A percentile compares a stretch with the other conserved stretches of the same genome.
Evolutionary conservation across 129 eudicot species (phyloP).

Genomic region (Artemisia argyi): DNA sequence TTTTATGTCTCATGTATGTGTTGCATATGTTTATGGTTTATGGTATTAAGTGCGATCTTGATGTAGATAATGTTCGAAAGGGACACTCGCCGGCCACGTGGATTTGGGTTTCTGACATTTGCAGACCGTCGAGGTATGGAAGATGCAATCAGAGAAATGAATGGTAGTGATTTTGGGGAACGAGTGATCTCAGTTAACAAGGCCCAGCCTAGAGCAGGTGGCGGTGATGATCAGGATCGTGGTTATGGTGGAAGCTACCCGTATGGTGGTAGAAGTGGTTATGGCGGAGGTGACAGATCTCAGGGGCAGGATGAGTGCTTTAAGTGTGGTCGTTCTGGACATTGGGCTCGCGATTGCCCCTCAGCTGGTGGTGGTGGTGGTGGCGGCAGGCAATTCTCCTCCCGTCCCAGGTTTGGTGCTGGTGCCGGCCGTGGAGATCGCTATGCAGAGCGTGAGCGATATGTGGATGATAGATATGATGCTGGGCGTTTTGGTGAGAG

Average conservation of each 20-base stretch:
- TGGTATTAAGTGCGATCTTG: constrained; percentile 26
- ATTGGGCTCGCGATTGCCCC: constrained; percentile 97
- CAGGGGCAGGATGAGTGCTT: constrained; percentile 89
- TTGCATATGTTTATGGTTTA: constrained; percentile 4
- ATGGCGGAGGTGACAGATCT: constrained; percentile 68
- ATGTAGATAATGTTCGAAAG: constrained; percentile 90
- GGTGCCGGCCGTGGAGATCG: constrained; percentile 73
- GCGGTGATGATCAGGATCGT: constrained; percentile 69
- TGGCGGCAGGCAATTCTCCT: constrained; percentile 46
- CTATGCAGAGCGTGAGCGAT: constrained; percentile 71
- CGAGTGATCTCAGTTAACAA: constrained; percentile 80
- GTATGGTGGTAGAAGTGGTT: constrained; percentile 71
- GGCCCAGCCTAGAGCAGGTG: constrained; percentile 81
- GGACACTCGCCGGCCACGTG: constrained; percentile 97
- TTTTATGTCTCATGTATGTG: too few species aligned
- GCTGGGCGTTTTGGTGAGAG: constrained; percentile 71
- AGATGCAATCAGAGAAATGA: constrained; percentile 92
- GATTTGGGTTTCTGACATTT: constrained; percentile 94
- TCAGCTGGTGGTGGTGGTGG: constrained; percentile 68
- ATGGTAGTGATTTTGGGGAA: constrained; percentile 81
- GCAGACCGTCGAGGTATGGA: constrained; percentile 91
- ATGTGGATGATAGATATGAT: constrained; percentile 73
- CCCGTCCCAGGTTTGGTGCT: constrained; percentile 67
- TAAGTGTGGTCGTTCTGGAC: constrained; percentile 94
- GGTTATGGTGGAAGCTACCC: constrained; percentile 67